Evolutionary conservation across 257 asterid species (phyloP), one percentile per base, ranked within the genome.

Genomic region (Solanum sejunctum): DNA sequence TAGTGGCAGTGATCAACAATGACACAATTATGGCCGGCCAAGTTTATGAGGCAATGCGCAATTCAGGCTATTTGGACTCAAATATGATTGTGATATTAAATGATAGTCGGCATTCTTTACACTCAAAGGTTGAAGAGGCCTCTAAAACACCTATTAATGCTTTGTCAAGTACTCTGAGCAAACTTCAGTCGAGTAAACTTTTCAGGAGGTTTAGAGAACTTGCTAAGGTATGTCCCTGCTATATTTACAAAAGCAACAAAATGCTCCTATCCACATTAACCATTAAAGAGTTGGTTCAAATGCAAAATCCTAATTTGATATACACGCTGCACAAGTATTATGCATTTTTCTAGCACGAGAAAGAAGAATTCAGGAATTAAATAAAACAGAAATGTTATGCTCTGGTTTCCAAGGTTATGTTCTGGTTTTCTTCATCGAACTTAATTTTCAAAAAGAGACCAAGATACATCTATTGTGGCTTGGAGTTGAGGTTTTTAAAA

Each of bases 11-110:
- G 84, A 95, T 95, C 85, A 95, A 96, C 91, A 94, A 95, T 45
- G 97, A 93, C 88, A 91, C 98, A 49, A 95, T 92, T 81, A 89
- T 92, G 96, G 92, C 98, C 8, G 99, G 99, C 55, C 99, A 95
- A 91, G 91, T 94, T 87, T 95, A 95, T 36, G 99, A 95, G 90
- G 99, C 97, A 80, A 95, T 94, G 98, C 90, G 97, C 89, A 95
- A 95, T 89, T 97, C 99, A 32, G 99, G 99, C 28, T 94, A 91
- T 88, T 86, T 95, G 89, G 98, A 95, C 87, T 92, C 98, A 69
- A 92, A 95, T 87, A 85, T 95, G 96, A 87, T 95, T 60, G 98
- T 95, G 85, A 93, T 95, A 90, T 89, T 94, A 85, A 92, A 92
- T 69, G 97, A 94, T 87, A 92, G 93, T 83, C 95, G 84, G 78